Evolutionary conservation across 2,329 filamentous ascomycete genomes (phyloP).

Genomic region (Neobulgaria alba): DNA sequence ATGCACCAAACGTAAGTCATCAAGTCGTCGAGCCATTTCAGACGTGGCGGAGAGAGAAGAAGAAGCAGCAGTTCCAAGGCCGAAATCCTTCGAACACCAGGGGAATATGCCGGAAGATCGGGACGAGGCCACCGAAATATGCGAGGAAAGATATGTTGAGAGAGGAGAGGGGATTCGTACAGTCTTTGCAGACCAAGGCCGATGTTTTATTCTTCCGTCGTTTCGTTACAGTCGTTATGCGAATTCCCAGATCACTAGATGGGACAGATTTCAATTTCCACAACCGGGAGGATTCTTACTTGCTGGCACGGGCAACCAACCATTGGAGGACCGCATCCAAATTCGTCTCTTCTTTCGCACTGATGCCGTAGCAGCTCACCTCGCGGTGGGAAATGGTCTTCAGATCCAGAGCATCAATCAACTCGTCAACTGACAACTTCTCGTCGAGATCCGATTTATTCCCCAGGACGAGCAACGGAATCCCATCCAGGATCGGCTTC

Average conservation of each 20-base stretch:
- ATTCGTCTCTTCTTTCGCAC: constrained; percentile 97
- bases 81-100: too few relatives aligned
- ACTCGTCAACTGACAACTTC: constrained; percentile 84
- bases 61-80: constrained; percentile 2
- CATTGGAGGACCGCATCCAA: constrained; percentile 94
- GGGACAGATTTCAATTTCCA: too few relatives aligned
- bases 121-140: neutral
- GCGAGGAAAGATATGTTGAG: constrained; percentile 3
- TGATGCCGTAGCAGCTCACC: constrained; percentile 97
- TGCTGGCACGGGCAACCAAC: constrained; percentile 79
- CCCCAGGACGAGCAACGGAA: constrained; percentile 85
- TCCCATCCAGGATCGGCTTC: constrained; percentile 76
- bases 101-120: neutral
- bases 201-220: constrained; percentile 40
- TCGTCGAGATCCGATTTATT: constrained; percentile 96
- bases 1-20: neutral
- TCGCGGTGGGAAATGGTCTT: constrained; percentile 85
- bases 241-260: too few relatives aligned
- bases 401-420: constrained; percentile 87
- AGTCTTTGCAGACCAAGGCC: constrained; percentile 36
- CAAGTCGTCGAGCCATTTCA: neutral
- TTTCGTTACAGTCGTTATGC: constrained; percentile 44
- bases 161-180: constrained; percentile 33
- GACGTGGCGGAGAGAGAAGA: neutral
- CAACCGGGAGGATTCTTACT: constrained; percentile 9